Evolutionary conservation across 306 rosid genomes (phyloP).

Genomic region (Medicago ruthenica): DNA sequence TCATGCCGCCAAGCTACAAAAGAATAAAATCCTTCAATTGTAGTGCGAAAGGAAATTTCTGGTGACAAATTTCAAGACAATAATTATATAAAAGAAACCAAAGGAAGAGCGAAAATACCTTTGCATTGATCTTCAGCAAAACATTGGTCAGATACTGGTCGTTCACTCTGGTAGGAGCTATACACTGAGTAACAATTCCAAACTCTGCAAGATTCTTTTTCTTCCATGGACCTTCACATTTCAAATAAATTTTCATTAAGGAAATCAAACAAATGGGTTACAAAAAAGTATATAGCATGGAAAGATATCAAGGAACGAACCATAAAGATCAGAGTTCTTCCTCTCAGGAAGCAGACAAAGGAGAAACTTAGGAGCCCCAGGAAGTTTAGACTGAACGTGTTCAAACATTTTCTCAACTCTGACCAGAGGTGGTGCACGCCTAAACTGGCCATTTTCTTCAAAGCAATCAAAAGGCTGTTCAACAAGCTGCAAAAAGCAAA

Average conservation of each 20-base stretch:
- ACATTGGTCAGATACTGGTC: constrained; percentile 93
- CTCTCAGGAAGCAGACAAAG: constrained; percentile 92
- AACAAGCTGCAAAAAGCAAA: constrained; percentile 51
- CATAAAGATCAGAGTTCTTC: constrained; percentile 90
- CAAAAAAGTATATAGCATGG: not conserved
- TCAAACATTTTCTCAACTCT: constrained; percentile 91
- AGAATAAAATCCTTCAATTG: not conserved
- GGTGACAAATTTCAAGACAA: not conserved
- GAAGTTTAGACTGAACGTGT: constrained; percentile 64
- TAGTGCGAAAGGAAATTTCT: not conserved
- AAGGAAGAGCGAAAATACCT: constrained; percentile 50
- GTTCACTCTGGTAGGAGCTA: constrained; percentile 77
- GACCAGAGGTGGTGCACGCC: constrained; percentile 81
- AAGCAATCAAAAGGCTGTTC: constrained; percentile 63
- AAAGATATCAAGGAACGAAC: constrained; percentile 44
- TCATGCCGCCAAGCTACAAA: constrained; percentile 90
- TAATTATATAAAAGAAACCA: not conserved
- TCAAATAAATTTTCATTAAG: constrained; percentile 4
- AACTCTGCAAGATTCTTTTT: constrained; percentile 73
- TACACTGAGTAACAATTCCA: constrained; percentile 88
- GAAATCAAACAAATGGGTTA: not conserved
- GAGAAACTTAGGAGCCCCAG: constrained; percentile 75
- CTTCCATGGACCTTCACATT: constrained; percentile 86
- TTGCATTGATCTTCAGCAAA: constrained; percentile 84
- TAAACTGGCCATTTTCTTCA: constrained; percentile 65